Evolutionary conservation across 2,329 filamentous ascomycete species (phyloP).

Genomic region (Podosphaera aphanis): DNA sequence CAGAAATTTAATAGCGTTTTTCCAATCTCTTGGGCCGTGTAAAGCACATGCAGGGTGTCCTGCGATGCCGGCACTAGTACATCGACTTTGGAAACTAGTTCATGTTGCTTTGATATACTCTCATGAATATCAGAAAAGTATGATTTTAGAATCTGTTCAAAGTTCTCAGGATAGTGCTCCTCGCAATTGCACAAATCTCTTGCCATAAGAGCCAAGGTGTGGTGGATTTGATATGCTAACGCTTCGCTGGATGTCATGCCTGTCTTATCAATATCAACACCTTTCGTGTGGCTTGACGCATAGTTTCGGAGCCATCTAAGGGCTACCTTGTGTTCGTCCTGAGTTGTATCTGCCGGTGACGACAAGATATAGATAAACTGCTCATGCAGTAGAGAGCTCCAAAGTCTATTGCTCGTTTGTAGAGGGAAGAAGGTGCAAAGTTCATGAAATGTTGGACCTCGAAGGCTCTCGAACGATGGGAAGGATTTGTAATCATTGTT

Average conservation of each 20-base stretch:
- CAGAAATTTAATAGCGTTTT: conserved; percentile 6
- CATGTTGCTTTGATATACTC: conserved; percentile 4
- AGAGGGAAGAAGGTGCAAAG: conserved; percentile 9
- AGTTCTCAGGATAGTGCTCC: conserved; percentile 4
- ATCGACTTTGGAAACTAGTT: conserved; percentile 3
- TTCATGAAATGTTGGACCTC: conserved; percentile 8
- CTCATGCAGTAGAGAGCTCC: not conserved
- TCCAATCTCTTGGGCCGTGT: conserved; percentile 12
- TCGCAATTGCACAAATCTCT: conserved; percentile 4
- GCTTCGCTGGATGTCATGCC: conserved; percentile 8
- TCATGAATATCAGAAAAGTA: conserved; percentile 6
- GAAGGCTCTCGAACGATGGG: conserved; percentile 14
- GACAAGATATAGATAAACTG: conserved; percentile 1
- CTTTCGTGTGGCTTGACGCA: not conserved
- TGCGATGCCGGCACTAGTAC: conserved; percentile 6
- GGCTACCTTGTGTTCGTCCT: conserved; percentile 2
- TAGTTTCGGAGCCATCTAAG: conserved; percentile 5
- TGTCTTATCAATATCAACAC: not conserved
- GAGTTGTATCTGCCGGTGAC: not conserved
- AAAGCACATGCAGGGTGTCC: conserved; percentile 12
- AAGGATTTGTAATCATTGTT: conserved; percentile 14
- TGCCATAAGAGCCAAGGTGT: conserved; percentile 9
- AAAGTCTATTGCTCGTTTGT: conserved; percentile 4
- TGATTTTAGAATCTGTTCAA: conserved; percentile 5
- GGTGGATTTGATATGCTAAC: conserved; percentile 6